Evolutionary conservation across 2,329 filamentous ascomycete genomes (phyloP), one percentile per base, ranked within the genome.

Genomic region (Diaporthe vexans): DNA sequence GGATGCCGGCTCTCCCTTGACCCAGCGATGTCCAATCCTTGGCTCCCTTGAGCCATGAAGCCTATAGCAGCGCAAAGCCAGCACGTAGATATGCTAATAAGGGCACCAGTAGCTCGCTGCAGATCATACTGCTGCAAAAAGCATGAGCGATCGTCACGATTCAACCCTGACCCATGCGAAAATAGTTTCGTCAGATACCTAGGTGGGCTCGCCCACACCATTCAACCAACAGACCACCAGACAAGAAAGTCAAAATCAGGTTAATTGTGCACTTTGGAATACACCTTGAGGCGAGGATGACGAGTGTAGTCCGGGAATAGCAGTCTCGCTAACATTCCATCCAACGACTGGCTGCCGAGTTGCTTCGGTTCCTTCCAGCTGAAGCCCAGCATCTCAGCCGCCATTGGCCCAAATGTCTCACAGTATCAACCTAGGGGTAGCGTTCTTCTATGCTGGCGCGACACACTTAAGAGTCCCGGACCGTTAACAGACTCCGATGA

Each of bases 1-100:
- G 46, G 61, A 35, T 67, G 29, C 15, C 6, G 13, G 17, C 43
- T 11, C 61, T 67, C 61, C 61, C 61, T 67, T 67, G 61, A 21
- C 29, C 61, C 24, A 67, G 61, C 35, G 61, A 51, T 29, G 19
- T 46, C 35, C 29, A 19, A 15, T 29, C 61, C 43, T 19, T 21
- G 35, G n/a, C 61, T 51, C 61, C 61, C 43, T 67, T 52, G 21
- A 46, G 29, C 7, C 21, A 52, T 24, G 43, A 35, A 35, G 61
- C 43, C 26, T 24, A 17, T 52, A 52, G 13, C 19, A 51, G 61
- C 6, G 15, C 29, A 9, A 15, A 35, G 3, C 26, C 29, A 37
- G 26, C 19, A 52, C 19, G 1, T 7, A 37, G n/a, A 52, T 21
- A 51, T 26, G 46, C 19, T 8, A 52, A 67, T 8, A 52, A 67